Evolutionary conservation across 441 rosid species (phyloP), one percentile per base, ranked within the genome.

Genomic region (California macrophylla): DNA sequence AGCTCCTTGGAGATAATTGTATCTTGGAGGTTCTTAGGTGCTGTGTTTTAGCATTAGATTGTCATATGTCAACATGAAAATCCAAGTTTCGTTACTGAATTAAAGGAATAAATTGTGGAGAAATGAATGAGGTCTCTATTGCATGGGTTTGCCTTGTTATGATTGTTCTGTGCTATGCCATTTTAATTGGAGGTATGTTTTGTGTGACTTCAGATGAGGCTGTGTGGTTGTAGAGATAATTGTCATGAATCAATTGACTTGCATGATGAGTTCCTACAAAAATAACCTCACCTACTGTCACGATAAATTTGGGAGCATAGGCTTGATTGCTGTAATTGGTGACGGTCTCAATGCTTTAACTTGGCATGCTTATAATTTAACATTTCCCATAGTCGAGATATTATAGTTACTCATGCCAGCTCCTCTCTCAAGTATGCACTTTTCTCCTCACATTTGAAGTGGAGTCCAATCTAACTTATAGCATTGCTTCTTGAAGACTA

Each of bases 121-220:
- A 58, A 23, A 58, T 58, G 64, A 58, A 58, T 58, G 64, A 23
- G 64, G 10, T 58, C 64, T 10, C 26, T 23, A 58, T 58, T 58
- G 26, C 64, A 10, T 58, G 64, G 64, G 64, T 58, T 15, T 24
- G 29, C 64, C 15, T 23, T 58, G 64, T 58, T 58, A 9, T 8
- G 30, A 24, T 58, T 58, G 64, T 58, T 24, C n/a, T 58, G 10
- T 4, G 30, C 16, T 58, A 23, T 26, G 20, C 30, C 26, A 24
- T 10, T 58, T 21, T 58, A 26, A 18, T 24, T 58, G 28, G 64
- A 9, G 64, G 12, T 23, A 58, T 58, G 64, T 58, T 58, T 58
- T 58, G 64, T 24, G 28, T 58, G 64, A 24, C 64, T 58, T 47
- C 0, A 9, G 47, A 36, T 7, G 61, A n/a, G 61, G 26, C 21